phyloP scores from a whole-genome alignment of 2,329 filamentous ascomycete genomes.

The Cercospora citrullina region DNA sequence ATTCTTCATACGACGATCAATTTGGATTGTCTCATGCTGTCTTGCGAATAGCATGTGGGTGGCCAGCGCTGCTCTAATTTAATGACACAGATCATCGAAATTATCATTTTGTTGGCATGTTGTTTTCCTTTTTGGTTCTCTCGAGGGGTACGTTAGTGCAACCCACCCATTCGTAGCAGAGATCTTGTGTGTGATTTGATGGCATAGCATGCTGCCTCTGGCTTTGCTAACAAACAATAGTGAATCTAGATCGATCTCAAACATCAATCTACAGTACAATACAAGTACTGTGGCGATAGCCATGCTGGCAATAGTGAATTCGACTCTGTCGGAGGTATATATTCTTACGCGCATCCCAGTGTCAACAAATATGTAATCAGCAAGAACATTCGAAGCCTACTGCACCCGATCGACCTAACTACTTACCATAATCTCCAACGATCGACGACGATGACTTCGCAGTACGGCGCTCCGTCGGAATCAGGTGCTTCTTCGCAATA shows the following conservation, averaged over 20 bases:
- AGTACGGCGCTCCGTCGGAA: not conserved
- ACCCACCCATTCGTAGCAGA: not conserved
- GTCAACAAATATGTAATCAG: too few species aligned
- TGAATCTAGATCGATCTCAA: not conserved
- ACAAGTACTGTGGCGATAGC: not conserved
- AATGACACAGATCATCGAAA: not conserved
- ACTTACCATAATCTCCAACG: not conserved
- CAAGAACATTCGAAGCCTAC: not conserved
- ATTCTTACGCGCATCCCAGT: not conserved
- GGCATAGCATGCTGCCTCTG: not conserved
- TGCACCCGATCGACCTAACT: not conserved
- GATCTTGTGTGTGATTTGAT: not conserved
- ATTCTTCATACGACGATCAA: not conserved
- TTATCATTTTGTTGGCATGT: not conserved
- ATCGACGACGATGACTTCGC: not conserved
- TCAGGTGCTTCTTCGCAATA: not conserved
- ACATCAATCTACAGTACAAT: not conserved
- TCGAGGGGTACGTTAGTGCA: not conserved
- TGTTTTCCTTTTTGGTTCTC: not conserved
- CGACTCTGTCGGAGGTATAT: not conserved
- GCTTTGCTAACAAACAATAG: not conserved
- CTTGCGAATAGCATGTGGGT: not conserved
- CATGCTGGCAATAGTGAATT: not conserved
- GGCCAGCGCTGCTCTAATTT: conserved; percentile 8
- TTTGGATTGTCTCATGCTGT: not conserved